Conservation (phyloP, 2,329 filamentous ascomycete species). For the Aspergillus sp. region DNA sequence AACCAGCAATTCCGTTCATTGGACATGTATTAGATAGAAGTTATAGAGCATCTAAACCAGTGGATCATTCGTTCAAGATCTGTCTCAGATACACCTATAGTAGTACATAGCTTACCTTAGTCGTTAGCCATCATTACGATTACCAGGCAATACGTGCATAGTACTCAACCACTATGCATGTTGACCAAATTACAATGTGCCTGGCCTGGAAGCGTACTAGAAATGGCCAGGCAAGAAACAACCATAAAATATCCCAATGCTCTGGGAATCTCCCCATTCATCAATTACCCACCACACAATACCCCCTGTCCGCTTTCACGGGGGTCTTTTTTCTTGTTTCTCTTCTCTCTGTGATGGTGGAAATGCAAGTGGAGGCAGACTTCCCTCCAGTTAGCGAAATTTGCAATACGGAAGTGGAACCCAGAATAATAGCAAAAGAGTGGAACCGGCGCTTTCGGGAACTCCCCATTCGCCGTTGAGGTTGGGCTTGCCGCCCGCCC, state of each 20-base stretch:
- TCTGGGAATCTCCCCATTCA: too few species aligned
- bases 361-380: neutral
- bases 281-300: too few species aligned
- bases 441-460: neutral
- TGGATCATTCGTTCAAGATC: too few species aligned
- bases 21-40: neutral
- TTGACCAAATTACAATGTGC: too few species aligned
- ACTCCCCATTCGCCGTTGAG: conserved; percentile 10
- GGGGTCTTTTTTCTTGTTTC: too few species aligned
- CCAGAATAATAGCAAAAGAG: too few species aligned
- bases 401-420: conserved; percentile 9
- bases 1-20: neutral
- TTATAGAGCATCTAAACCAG: too few species aligned
- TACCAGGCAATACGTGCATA: neutral
- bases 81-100: neutral
- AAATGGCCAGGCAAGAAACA: neutral
- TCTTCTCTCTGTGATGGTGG: too few species aligned
- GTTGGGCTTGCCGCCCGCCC: neutral
- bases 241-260: too few species aligned
- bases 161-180: neutral
- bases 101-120: neutral
- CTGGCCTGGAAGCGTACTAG: too few species aligned
- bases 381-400: conserved; percentile 2
- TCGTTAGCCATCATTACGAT: neutral
- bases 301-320: too few species aligned